A percentile compares a stretch with the other conserved stretches of the same genome.
Evolutionary conservation across 306 rosid species (phyloP).

Genomic region (Spatholobus suberectus): DNA sequence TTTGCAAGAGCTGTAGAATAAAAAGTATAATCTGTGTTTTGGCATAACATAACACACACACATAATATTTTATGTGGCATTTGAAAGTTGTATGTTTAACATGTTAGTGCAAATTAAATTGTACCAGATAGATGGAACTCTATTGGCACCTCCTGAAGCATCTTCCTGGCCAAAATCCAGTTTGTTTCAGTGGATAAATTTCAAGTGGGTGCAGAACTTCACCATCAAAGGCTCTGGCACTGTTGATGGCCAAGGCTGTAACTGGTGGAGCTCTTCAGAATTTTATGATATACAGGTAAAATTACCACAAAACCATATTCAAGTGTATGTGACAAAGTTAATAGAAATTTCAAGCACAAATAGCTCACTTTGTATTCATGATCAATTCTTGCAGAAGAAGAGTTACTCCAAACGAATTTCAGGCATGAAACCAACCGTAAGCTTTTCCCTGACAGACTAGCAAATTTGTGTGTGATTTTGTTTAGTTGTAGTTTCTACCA

Average conservation of each 20-base stretch:
- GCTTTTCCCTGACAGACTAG: slow-evolving; percentile 6
- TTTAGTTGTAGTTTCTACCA: not conserved
- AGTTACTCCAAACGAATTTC: slow-evolving; percentile 56
- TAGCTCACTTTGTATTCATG: slow-evolving; percentile 13
- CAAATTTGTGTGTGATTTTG: not conserved
- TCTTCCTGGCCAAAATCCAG: slow-evolving; percentile 78
- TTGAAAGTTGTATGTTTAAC: slow-evolving; percentile 1
- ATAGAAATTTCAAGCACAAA: slow-evolving; percentile 1
- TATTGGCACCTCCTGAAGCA: slow-evolving; percentile 74
- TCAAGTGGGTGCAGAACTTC: slow-evolving; percentile 80
- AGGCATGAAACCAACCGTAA: slow-evolving; percentile 81
- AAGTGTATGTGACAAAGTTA: not conserved
- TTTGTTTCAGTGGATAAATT: slow-evolving; percentile 85
- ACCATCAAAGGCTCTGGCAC: slow-evolving; percentile 84
- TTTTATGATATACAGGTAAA: slow-evolving; percentile 52
- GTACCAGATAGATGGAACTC: slow-evolving; percentile 83
- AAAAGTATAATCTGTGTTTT: not conserved
- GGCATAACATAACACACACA: not conserved
- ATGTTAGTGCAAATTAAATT: slow-evolving; percentile 24
- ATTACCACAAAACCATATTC: not conserved
- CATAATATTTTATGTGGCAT: slow-evolving; percentile 4
- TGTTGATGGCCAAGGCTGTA: slow-evolving; percentile 83
- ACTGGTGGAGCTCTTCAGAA: slow-evolving; percentile 71
- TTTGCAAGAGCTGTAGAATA: not conserved
- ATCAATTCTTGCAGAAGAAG: slow-evolving; percentile 62